These are phyloP conservation scores for Aspergillus terreus DNA, from an alignment of 2,329 filamentous ascomycete genomes.

Conservation along the genomic window DNA sequence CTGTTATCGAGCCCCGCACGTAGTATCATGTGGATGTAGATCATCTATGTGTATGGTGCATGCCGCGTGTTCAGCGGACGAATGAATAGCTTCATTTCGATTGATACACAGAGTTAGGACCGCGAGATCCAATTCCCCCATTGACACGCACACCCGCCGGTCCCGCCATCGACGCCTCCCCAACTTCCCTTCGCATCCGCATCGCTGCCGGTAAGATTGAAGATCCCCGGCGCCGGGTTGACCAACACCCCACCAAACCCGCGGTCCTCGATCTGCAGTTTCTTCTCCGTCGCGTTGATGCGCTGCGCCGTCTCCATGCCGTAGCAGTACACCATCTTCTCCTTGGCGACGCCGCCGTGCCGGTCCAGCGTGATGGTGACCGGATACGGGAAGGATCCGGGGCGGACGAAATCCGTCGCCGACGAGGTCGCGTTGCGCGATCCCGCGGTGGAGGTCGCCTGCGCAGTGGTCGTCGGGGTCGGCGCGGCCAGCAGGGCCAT, in stretches of 20 bases:
- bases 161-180: conserved; percentile 56
- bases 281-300: conserved; percentile 43
- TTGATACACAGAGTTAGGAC: not conserved
- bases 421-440: conserved; percentile 27
- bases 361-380: conserved; percentile 59
- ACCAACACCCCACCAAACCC: conserved; percentile 49
- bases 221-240: conserved; percentile 48
- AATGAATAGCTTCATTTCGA: not conserved
- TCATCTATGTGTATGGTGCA: not conserved
- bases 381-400: conserved; percentile 60
- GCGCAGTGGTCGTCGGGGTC: not conserved
- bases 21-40: conserved; percentile 1
- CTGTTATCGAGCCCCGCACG: not conserved
- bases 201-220: conserved; percentile 21
- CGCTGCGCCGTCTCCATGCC: conserved; percentile 47
- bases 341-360: conserved; percentile 52
- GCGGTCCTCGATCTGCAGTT: conserved; percentile 52
- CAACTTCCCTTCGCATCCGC: conserved; percentile 24
- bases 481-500: conserved; percentile 22
- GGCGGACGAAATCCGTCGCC: conserved; percentile 46
- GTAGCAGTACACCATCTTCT: conserved; percentile 61
- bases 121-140: conserved; percentile 52
- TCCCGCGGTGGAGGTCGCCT: conserved; percentile 12
- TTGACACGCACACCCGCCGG: conserved; percentile 56
- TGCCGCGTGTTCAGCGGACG: not conserved